phyloP scores from a whole-genome alignment of 495 filamentous ascomycete genomes.

The Annulohypoxylon stygium region DNA sequence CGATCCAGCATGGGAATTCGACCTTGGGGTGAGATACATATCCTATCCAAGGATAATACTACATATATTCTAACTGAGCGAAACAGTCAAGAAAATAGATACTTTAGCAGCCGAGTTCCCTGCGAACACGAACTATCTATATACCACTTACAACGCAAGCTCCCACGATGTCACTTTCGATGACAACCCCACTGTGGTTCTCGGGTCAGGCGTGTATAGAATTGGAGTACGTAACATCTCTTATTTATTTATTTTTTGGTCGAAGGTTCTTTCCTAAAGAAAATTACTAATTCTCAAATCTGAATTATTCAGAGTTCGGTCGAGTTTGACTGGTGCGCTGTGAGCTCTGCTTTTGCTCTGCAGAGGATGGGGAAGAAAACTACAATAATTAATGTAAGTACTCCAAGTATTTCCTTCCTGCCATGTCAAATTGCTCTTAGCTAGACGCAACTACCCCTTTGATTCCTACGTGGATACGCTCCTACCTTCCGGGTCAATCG shows the following conservation, averaged over 20 bases:
- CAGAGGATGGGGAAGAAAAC: slow-evolving; percentile 95
- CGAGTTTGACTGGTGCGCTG: slow-evolving; percentile 99
- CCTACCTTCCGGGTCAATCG: background rate
- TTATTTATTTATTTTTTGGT: too few relatives aligned
- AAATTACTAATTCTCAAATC: too few relatives aligned
- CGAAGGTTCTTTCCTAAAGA: too few relatives aligned
- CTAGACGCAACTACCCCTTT: background rate
- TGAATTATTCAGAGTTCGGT: slow-evolving; percentile 67
- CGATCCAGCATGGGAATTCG: slow-evolving; percentile 87
- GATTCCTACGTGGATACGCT: too few relatives aligned
- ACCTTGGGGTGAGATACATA: slow-evolving; percentile 68
- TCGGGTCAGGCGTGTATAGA: slow-evolving; percentile 97
- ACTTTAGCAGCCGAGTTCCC: slow-evolving; percentile 98
- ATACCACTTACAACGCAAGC: slow-evolving; percentile 98
- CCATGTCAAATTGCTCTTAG: background rate
- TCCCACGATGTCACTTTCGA: slow-evolving; percentile 95
- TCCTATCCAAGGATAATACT: too few relatives aligned
- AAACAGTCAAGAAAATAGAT: slow-evolving; percentile 88
- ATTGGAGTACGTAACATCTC: slow-evolving; percentile 56
- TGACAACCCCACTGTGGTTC: slow-evolving; percentile 89
- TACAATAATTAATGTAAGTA: slow-evolving; percentile 87
- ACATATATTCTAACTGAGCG: background rate
- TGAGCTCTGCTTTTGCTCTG: slow-evolving; percentile 89
- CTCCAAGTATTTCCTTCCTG: background rate
- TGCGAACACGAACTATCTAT: slow-evolving; percentile 96